Evolutionary conservation across 768 basidiomycete species (phyloP), one percentile per base, ranked within the genome.

Genomic region (Nidularia pulvinata): DNA sequence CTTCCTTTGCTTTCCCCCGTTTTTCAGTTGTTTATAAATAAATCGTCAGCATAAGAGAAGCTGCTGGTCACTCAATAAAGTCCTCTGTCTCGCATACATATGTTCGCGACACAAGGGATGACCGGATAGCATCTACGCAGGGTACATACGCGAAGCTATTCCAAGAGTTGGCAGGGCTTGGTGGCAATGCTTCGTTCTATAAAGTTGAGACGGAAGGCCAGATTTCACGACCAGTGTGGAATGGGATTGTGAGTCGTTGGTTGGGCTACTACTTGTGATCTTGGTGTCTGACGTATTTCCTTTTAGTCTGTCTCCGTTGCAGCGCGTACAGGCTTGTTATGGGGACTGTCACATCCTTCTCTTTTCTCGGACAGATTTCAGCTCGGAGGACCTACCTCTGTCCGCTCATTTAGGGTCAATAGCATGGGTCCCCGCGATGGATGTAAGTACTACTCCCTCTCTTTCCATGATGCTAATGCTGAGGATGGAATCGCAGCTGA

Each of bases 331-430:
- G 95, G 95, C 2, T 54, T 91, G 25, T 70, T 98, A 9, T 83
- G 83, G 64, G 82, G 86, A 46, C 66, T 95, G 30, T 59, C 60
- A 9, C 70, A 75, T 9, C 68, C 75, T 10, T 77, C 81, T 6
- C 78, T 85, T 22, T 89, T 92, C 61, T 79, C 85, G 1, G 97
- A 99, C 69, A 84, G 94, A 5, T 94, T 94, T 67, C 95, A 96
- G 58, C 79, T 98, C 0, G 97, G 97, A 25, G 97, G 97, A 0
- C 95, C 97, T 0, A 82, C 88, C 6, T 92, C 85, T 50, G 78
- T 98, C 0, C 77, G 97, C 5, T 82, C 84, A 49, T 95, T 96
- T 71, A 79, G 79, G 44, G 74, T 78, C 5, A 92, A 91, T 62
- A 76, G 85, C 3, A 75, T 97, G 72, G 95, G 95, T 4, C 87